Conservation (phyloP, 2,329 filamentous ascomycete species). For the Neonectria coccinea region DNA sequence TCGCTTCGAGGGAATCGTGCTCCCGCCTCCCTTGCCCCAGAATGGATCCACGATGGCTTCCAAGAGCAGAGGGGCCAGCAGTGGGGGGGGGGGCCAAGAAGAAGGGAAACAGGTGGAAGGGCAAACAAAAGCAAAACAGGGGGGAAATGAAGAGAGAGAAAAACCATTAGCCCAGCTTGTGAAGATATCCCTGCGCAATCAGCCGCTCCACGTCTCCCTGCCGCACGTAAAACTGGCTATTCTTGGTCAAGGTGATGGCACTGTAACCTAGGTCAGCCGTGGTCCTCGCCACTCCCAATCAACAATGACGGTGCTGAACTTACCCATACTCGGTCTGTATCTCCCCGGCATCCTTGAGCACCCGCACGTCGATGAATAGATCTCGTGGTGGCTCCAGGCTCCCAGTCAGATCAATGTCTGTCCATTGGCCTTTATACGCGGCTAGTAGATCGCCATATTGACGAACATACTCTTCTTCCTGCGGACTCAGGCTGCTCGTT, state of each 20-base stretch:
- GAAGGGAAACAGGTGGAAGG: neutral
- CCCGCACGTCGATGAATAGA: constrained; percentile 95
- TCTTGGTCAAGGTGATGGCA: constrained; percentile 95
- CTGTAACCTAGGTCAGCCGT: constrained; percentile 59
- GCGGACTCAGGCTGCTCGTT: constrained; percentile 86
- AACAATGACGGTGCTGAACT: constrained; percentile 49
- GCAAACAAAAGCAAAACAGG: neutral
- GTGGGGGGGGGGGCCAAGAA: neutral
- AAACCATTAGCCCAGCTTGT: constrained; percentile 79
- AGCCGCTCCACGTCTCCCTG: constrained; percentile 95
- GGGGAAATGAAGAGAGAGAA: too few species aligned
- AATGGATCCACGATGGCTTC: constrained; percentile 6
- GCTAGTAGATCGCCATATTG: constrained; percentile 92
- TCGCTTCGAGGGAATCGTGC: neutral
- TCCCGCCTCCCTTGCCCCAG: constrained; percentile 12
- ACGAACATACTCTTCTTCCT: constrained; percentile 96
- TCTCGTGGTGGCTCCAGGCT: constrained; percentile 94
- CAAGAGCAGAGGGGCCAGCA: neutral
- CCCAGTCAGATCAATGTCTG: constrained; percentile 94
- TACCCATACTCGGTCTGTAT: constrained; percentile 99
- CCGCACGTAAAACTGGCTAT: constrained; percentile 97
- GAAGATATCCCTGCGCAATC: constrained; percentile 94
- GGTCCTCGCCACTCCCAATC: constrained; percentile 4
- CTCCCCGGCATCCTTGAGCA: constrained; percentile 96
- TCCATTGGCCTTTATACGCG: constrained; percentile 99